Percentiles rank a stretch among this genome's conserved stretches.
Conservation (phyloP, 345 rosid genomes). For the Bruguiera parviflora region DNA sequence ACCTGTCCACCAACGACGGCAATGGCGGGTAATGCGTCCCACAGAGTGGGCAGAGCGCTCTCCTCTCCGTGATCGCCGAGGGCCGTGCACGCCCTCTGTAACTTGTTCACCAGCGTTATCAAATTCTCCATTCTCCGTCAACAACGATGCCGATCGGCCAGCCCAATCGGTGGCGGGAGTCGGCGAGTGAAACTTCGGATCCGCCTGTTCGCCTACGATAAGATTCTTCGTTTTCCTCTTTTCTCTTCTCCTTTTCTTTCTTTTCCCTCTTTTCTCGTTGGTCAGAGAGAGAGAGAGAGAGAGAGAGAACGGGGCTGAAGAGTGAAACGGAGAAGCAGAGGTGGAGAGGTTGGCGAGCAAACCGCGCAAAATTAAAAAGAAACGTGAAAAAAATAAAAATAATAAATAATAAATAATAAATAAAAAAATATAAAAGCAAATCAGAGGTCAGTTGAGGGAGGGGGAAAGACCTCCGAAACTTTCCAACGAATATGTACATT, state of each 20-base stretch:
- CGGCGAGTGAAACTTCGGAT: not conserved
- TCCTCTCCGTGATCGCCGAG: conserved; percentile 97
- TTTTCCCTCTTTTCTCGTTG: not conserved
- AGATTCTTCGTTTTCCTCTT: not conserved
- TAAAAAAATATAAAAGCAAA: not conserved
- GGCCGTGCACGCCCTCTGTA: conserved; percentile 92
- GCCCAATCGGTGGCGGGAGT: not conserved
- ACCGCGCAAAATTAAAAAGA: conserved; percentile 5
- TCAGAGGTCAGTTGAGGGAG: not conserved
- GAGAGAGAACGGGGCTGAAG: not conserved
- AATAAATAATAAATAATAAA: too few relatives aligned
- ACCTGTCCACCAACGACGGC: conserved; percentile 99
- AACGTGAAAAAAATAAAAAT: too few relatives aligned
- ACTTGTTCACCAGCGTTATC: conserved; percentile 78
- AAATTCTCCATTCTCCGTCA: conserved; percentile 61
- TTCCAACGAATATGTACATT: not conserved
- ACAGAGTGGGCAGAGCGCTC: conserved; percentile 89
- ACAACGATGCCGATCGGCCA: not conserved
- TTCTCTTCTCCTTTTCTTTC: not conserved
- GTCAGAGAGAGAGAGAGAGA: not conserved
- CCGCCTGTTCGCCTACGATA: too few relatives aligned
- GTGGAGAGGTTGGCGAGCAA: conserved; percentile 6
- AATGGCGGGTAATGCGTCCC: conserved; percentile 92
- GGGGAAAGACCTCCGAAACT: conserved; percentile 1
- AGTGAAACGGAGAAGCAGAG: not conserved